Percentiles rank a stretch among this genome's conserved stretches.
These are phyloP conservation scores for Ophiostoma pallidulum DNA, from an alignment of 2,329 filamentous ascomycete species.

Conservation along the genomic window DNA sequence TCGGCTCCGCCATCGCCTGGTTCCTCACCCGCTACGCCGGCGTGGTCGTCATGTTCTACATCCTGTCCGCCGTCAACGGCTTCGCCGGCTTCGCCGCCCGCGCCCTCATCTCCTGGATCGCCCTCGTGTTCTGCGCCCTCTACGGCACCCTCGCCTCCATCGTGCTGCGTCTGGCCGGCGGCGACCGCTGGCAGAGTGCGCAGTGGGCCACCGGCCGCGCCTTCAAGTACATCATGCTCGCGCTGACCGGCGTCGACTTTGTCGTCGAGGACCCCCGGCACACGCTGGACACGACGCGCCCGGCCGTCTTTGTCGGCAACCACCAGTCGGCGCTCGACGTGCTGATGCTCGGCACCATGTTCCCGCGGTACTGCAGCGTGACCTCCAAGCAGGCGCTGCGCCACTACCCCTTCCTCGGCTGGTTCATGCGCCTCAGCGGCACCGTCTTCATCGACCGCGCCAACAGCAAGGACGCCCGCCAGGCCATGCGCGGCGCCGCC, in stretches of 20 bases:
- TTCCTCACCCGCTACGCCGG: conserved; percentile 42
- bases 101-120: conserved; percentile 54
- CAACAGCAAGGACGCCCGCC: conserved; percentile 71
- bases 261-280: conserved; percentile 58
- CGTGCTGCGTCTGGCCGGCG: conserved; percentile 58
- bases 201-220: conserved; percentile 76
- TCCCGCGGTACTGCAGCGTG: conserved; percentile 84
- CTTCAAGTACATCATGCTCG: conserved; percentile 72
- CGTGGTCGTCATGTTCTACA: conserved; percentile 49
- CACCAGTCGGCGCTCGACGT: conserved; percentile 97
- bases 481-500: conserved; percentile 77
- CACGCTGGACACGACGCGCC: conserved; percentile 54
- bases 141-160: conserved; percentile 73
- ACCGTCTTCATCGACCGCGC: conserved; percentile 92
- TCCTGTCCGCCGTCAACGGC: conserved; percentile 49
- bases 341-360: conserved; percentile 78
- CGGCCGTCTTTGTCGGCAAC: conserved; percentile 86
- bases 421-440: conserved; percentile 85
- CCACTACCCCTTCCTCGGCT: conserved; percentile 74
- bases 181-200: conserved; percentile 53
- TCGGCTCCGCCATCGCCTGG: conserved; percentile 29
- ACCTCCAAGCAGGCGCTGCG: conserved; percentile 84
- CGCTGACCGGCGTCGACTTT: conserved; percentile 70
- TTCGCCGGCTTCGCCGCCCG: conserved; percentile 61
- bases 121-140: conserved; percentile 48